Conservation (phyloP, 2,329 filamentous ascomycete genomes). For the Lasiodiplodia sp. region DNA sequence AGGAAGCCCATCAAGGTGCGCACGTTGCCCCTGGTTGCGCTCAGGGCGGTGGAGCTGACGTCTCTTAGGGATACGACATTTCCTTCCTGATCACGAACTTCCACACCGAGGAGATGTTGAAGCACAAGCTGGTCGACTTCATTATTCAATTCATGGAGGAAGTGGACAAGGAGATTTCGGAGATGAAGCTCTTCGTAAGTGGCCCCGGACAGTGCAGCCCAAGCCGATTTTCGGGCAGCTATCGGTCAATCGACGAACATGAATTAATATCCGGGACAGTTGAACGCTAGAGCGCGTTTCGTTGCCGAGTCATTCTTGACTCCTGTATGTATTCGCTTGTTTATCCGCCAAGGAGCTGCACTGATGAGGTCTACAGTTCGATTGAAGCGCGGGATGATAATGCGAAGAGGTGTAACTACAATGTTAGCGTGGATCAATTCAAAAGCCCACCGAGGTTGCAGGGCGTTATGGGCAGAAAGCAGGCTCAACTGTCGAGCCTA, state of each 20-base stretch:
- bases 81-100: slow-evolving; percentile 99
- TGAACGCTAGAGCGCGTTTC: slow-evolving; percentile 96
- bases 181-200: slow-evolving; percentile 99
- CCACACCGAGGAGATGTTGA: slow-evolving; percentile 98
- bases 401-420: background rate
- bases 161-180: slow-evolving; percentile 99
- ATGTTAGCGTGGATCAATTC: background rate
- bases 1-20: slow-evolving; percentile 92
- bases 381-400: slow-evolving; percentile 2
- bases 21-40: background rate
- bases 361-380: slow-evolving; percentile 18
- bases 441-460: background rate
- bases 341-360: background rate
- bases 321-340: slow-evolving; percentile 65
- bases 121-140: slow-evolving; percentile 98
- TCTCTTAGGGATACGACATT: slow-evolving; percentile 86
- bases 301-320: slow-evolving; percentile 98
- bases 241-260: background rate
- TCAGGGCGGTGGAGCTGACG: slow-evolving; percentile 31
- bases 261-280: slow-evolving; percentile 57
- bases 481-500: background rate
- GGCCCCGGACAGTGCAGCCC: background rate
- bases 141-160: slow-evolving; percentile 99
- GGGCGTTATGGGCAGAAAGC: slow-evolving; percentile 2
- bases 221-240: background rate